Percentiles rank a stretch among this genome's conserved stretches.
Conservation (phyloP, 768 basidiomycete species). For the Panaeolus papilionaceus region DNA sequence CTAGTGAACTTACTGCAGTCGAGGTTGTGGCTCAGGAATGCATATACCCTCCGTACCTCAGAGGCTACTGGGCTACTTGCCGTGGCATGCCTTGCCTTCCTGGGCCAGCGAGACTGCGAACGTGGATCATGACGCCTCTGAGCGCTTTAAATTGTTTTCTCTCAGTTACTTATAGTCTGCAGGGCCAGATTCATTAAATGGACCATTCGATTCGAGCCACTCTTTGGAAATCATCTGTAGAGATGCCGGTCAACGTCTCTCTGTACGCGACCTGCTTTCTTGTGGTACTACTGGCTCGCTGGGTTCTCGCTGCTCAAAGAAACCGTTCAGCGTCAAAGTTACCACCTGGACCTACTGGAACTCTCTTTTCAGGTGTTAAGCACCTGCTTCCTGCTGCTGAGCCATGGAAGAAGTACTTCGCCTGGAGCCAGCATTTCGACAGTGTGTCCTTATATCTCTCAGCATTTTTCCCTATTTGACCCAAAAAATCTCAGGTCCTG, state of each 20-base stretch:
- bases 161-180: not conserved
- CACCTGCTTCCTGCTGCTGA: constrained; percentile 22
- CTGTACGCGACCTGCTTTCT: not conserved
- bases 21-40: not conserved
- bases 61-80: not conserved
- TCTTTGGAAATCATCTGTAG: not conserved
- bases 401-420: constrained; percentile 30
- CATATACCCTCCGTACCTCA: not conserved
- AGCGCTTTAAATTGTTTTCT: constrained; percentile 4
- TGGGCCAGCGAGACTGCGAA: not conserved
- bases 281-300: not conserved
- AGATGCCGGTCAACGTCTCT: not conserved
- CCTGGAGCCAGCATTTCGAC: constrained; percentile 24
- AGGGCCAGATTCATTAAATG: not conserved
- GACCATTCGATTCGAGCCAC: not conserved
- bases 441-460: constrained; percentile 16
- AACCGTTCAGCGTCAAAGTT: not conserved
- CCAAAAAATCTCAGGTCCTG: constrained; percentile 25
- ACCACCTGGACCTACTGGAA: constrained; percentile 27
- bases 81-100: not conserved
- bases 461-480: not conserved
- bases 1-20: not conserved
- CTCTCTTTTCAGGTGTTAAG: constrained; percentile 23
- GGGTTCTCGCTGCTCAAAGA: not conserved
- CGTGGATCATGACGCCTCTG: not conserved